Base-by-base conservation (phyloP, 495 filamentous ascomycete species). In the Penicillium tannophilum region DNA sequence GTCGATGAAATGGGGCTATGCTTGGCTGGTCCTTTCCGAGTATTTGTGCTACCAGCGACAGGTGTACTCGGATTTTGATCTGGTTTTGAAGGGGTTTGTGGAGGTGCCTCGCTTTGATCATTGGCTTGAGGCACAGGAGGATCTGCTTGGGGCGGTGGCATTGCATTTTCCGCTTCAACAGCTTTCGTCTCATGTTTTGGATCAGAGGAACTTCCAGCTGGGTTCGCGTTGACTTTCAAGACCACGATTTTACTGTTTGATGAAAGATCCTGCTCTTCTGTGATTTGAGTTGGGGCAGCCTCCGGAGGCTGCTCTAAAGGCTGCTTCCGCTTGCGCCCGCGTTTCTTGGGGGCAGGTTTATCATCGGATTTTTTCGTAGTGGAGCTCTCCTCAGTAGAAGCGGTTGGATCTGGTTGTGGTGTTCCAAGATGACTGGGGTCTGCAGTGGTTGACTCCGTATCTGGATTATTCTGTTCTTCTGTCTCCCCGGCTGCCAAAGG, bases 1-100 rank as follows among this genome's bases (percentile, higher is more conserved):
- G 79, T 82, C 33, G 71, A 79, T 2, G 70, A 66, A 24, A 86
- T 74, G 1, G 85, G 83, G 47, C 76, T 82, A 47, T 81, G 78
- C 55, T 76, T 76, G 3, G 60, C 52, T 19, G 74, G 71, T 10
- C 72, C 72, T 31, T 72, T 75, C 14, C 46, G 41, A 1, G 57
- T 36, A 10, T 56, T 64, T 9, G n/a, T 53, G 31, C 17, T 31
- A 26, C 44, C 44, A 26, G 46, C 12, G 14, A 49, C 16, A 6
- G 46, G 46, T 4, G 46, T 49, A 11, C 46, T 49, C 3, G 26
- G 46, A 7, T n/a, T 49, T 17, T 49, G 46, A 28, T 49, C 46
- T 17, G 23, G 23, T 43, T 55, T 24, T 41, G 54, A 50, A 2
- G 63, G 63, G n/a, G 67, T 73, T 62, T 66, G 61, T 24, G 59